phyloP scores from a whole-genome alignment of 163 green algal species.

The Scenedesmus sp. region DNA sequence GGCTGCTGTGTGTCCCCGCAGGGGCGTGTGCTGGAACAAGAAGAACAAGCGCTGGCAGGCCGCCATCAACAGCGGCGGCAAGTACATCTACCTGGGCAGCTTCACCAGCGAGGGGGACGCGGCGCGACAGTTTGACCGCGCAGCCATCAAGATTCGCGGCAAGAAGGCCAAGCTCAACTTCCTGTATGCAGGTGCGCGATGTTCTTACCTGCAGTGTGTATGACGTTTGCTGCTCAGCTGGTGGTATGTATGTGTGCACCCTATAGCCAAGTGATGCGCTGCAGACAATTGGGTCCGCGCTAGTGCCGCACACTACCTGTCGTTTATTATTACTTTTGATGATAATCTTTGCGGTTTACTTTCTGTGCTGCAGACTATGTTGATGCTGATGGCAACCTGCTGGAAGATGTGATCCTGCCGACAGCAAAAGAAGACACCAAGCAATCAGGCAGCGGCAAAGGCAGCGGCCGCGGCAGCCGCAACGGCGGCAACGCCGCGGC shows the following conservation, averaged over 20 bases:
- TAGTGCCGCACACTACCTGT: no score
- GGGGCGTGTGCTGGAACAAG: conserved; percentile 63
- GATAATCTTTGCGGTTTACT: background rate
- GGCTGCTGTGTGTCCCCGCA: background rate
- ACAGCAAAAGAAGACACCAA: background rate
- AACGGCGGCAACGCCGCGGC: background rate
- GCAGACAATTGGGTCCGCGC: no score
- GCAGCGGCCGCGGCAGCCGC: background rate
- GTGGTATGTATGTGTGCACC: no score
- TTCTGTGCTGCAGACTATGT: conserved; percentile 55
- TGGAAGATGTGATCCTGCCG: conserved; percentile 62
- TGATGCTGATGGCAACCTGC: conserved; percentile 62
- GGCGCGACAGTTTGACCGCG: conserved; percentile 69
- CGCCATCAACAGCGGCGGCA: conserved; percentile 69
- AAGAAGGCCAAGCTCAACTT: conserved; percentile 76
- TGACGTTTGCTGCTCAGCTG: background rate
- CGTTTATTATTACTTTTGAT: no score
- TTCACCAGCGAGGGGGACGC: conserved; percentile 70
- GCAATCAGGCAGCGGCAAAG: background rate
- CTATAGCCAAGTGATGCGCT: no score
- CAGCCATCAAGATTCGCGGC: conserved; percentile 69
- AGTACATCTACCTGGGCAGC: conserved; percentile 71
- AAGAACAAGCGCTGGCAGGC: conserved; percentile 73
- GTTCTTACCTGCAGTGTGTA: no score
- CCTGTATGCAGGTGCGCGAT: conserved; percentile 21